Percentiles rank a stretch among this genome's conserved stretches.
These are phyloP conservation scores for Cladochytrium replicatum DNA, from an alignment of 192 early-diverging fungal species.

Conservation along the genomic window DNA sequence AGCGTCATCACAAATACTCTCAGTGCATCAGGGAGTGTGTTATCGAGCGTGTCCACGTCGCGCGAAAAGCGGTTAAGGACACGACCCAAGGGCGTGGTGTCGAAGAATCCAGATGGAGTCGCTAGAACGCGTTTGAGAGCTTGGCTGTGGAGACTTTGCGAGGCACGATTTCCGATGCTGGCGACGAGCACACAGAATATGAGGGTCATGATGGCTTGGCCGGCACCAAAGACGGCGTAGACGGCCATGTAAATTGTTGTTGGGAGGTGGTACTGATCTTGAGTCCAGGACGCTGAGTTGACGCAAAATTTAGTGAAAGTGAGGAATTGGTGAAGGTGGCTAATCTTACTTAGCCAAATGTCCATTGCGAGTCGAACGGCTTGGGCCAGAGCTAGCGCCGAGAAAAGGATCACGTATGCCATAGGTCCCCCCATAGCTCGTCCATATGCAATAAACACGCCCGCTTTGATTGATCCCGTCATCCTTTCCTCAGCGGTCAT, in stretches of 20 bases:
- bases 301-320: too few species aligned
- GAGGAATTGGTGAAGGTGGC: too few species aligned
- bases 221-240: neutral
- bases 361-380: too few species aligned
- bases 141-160: conserved; percentile 43
- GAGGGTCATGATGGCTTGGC: conserved; percentile 22
- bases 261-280: neutral
- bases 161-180: conserved; percentile 30
- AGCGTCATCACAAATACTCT: neutral
- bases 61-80: conserved; percentile 7
- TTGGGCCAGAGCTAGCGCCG: too few species aligned
- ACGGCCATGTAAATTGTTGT: neutral
- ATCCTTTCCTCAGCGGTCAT: conserved; percentile 10
- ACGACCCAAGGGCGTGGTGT: neutral
- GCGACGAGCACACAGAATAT: conserved; percentile 37
- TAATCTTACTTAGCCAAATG: too few species aligned
- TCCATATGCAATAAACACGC: conserved; percentile 28
- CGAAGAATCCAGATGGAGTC: conserved; percentile 54
- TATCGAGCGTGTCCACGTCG: conserved; percentile 4
- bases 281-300: neutral
- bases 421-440: conserved; percentile 21
- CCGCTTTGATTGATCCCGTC: conserved; percentile 21
- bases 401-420: too few species aligned
- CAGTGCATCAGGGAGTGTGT: neutral
- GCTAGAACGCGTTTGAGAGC: conserved; percentile 47